Evolutionary conservation across 139 green algal genomes (phyloP).

Genomic region (Asterochloris sp.): DNA sequence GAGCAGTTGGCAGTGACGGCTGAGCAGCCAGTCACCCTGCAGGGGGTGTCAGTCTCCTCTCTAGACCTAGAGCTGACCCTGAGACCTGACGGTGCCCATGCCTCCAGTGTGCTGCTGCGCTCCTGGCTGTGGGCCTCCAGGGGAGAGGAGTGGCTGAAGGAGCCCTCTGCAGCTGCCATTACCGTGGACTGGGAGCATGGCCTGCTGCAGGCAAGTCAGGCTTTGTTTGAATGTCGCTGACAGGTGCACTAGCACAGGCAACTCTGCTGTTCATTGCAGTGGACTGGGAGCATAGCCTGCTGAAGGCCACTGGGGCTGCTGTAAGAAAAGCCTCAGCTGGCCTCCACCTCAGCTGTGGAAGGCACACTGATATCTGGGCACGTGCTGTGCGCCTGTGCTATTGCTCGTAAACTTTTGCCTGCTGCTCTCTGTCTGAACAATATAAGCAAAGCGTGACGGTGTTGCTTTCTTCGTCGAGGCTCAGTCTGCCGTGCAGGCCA

Average conservation of each 20-base stretch:
- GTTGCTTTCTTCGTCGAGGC: not conserved
- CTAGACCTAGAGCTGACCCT: slow-evolving; percentile 11
- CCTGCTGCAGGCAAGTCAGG: slow-evolving; percentile 7
- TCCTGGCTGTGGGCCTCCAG: not conserved
- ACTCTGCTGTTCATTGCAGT: not conserved
- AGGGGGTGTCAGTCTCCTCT: not conserved
- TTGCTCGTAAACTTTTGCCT: not conserved
- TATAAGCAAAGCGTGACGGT: too few relatives aligned
- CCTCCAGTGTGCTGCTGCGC: slow-evolving; percentile 18
- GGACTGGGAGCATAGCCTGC: not conserved
- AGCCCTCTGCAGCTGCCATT: slow-evolving; percentile 14
- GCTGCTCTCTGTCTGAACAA: not conserved
- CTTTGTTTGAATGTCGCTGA: not conserved
- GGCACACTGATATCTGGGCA: not conserved
- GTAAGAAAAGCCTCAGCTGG: not conserved
- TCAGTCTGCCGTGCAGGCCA: slow-evolving; percentile 8
- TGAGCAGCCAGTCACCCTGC: not conserved
- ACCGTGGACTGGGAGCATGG: slow-evolving; percentile 20
- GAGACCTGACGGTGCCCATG: not conserved
- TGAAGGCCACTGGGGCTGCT: not conserved
- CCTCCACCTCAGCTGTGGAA: not conserved
- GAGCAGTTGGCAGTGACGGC: not conserved
- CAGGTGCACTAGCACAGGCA: not conserved
- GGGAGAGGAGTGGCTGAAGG: not conserved
- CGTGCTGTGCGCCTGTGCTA: not conserved